phyloP scores from a whole-genome alignment of 129 eudicot species.

The Mikania micrantha region DNA sequence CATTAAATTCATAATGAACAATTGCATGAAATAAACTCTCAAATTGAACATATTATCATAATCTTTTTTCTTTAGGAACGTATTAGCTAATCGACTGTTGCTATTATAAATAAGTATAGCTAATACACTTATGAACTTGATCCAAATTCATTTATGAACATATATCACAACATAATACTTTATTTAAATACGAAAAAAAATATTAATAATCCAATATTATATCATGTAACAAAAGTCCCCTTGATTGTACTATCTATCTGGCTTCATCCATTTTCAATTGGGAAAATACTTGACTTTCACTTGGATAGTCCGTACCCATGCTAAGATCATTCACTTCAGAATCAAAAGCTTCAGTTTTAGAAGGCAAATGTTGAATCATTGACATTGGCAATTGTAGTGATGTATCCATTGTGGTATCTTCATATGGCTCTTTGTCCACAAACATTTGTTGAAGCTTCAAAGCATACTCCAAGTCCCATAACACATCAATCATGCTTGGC shows the following conservation, averaged over 20 bases:
- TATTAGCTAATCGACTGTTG: no score
- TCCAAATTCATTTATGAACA: no score
- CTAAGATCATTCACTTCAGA: slow-evolving; percentile 6
- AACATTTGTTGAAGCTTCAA: slow-evolving; percentile 43
- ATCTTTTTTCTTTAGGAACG: no score
- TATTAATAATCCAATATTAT: no score
- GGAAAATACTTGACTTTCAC: slow-evolving; percentile 45
- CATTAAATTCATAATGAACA: no score
- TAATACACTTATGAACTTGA: no score
- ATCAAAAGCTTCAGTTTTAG: slow-evolving; percentile 19
- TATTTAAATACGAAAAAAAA: no score
- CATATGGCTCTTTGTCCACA: slow-evolving; percentile 21
- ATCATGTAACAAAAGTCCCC: no score
- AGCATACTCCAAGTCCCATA: slow-evolving; percentile 53
- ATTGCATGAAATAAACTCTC: no score
- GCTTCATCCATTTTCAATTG: slow-evolving; percentile 47
- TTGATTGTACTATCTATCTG: slow-evolving; percentile 33
- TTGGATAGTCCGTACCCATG: slow-evolving; percentile 4
- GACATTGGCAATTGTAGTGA: slow-evolving; percentile 34
- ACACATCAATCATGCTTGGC: slow-evolving; percentile 58
- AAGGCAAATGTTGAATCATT: slow-evolving; percentile 33
- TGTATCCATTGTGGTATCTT: slow-evolving; percentile 39
- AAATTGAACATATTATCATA: no score
- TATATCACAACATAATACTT: no score
- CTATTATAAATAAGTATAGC: no score